Evolutionary conservation across 2,329 filamentous ascomycete genomes (phyloP), one percentile per base, ranked within the genome.

Genomic region (Monascus ruber): DNA sequence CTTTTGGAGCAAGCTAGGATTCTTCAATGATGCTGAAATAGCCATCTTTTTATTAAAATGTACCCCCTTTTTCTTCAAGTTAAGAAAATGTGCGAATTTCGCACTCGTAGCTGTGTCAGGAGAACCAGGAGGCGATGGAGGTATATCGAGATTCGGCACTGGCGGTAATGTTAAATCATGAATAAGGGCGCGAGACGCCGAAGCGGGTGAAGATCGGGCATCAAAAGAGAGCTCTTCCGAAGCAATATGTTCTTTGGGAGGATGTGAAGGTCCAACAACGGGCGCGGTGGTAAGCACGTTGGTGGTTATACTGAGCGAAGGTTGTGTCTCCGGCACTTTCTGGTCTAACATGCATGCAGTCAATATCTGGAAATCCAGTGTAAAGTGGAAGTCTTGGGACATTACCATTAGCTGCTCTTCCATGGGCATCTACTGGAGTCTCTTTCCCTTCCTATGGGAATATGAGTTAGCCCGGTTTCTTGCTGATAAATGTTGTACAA

Each of bases 31-130:
- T 2, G 72, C 65, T 3, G 75, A 77, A 31, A 60, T 63, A 38
- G 73, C 70, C 9, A 81, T 59, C 39, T 77, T 74, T 46, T 74
- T 66, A 47, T 81, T 80, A 62, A 81, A 81, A 55, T 81, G 77
- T 24, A 76, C 62, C 2, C 73, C 74, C 52, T 77, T 71, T 49
- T 72, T 72, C 54, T 81, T 81, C 29, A 81, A 60, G 24, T 71
- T 67, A 3, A 81, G 65, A 44, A 81, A 81, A 46, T 73, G 72
- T 35, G 66, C 63, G 50, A 80, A 74, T 48, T 79, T 79, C 44
- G 69, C 68, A 11, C 72, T 75, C 2, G 69, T 49, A 4, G 52
- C 56, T 25, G 61, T 56, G 36, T 65, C 48, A 4, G 66, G 64
- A 31, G 65, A 67, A 26, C 64, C 64, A n/a, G 66, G 65, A 17